Evolutionary conservation across 1,284 basidiomycete genomes (phyloP), one percentile per base, ranked within the genome.

Genomic region (Sanguinoderma infundibulare): DNA sequence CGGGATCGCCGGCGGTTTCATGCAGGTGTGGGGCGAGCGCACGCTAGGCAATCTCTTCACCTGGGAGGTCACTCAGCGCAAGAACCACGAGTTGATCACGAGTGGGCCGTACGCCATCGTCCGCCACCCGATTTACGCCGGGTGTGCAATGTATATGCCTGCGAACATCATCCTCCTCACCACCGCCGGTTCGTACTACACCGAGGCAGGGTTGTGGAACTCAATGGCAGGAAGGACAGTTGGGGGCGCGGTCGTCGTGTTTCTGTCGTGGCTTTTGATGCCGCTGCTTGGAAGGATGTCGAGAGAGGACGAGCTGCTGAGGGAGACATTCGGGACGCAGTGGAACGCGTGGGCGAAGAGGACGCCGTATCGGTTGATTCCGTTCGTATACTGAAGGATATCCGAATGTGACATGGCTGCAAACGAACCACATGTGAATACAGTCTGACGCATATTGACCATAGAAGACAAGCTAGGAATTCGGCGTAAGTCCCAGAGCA

Each of bases 11-110:
- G 62, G 59, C 5, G 53, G 46, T 17, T 7, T 54, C 32, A 7
- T 59, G 8, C 62, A 62, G n/a, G 14, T 61, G 12, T 47, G 30
- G 6, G 62, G 60, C 44, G 53, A 55, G 30, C 57, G 59, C 24
- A 12, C 42, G 22, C 60, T 66, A 15, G 62, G 61, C 30, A 46
- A 51, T 9, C 50, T 61, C 46, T 67, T 64, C 53, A 62, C 57
- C 17, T 64, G 57, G 64, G 57, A 66, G 50, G 38, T 64, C n/a
- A 42, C 58, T 24, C n/a, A 63, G 6, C 53, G 52, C 20, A 30
- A 55, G 26, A 53, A 60, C 44, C 65, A 67, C 55, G 24, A 57
- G 44, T 54, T 66, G 28, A 51, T 63, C 50, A 69, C 66, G 12
- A 51, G 36, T 35, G 66, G 66, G 10, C 62, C 65, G 9, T 69